These are phyloP conservation scores for Penicillium brasilianum DNA, from an alignment of 2,329 filamentous ascomycete species.

Conservation along the genomic window DNA sequence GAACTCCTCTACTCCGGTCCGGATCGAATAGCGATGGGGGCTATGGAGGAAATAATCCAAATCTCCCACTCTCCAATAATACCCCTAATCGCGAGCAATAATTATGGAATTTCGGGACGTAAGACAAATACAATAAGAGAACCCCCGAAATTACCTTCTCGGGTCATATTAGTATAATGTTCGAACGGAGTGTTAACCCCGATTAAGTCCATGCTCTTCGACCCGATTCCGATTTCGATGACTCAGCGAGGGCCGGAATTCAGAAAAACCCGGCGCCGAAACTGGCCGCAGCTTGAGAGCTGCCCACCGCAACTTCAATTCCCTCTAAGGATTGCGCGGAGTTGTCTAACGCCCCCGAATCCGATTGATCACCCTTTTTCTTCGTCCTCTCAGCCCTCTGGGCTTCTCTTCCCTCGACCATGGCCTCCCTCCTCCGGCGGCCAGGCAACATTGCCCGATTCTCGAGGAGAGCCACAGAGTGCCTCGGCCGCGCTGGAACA, in stretches of 20 bases:
- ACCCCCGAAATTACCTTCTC: not conserved
- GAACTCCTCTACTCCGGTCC: not conserved
- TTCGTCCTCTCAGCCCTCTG: constrained; percentile 36
- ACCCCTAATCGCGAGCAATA: not conserved
- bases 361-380: constrained; percentile 32
- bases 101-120: not conserved
- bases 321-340: constrained; percentile 36
- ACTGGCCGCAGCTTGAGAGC: constrained; percentile 33
- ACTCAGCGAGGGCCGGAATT: constrained; percentile 43
- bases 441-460: constrained; percentile 69
- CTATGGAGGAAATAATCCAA: not conserved
- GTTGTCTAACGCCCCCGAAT: constrained; percentile 28
- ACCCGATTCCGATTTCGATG: constrained; percentile 32
- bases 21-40: not conserved
- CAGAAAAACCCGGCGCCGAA: constrained; percentile 37
- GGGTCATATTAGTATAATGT: not conserved
- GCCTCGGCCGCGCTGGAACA: constrained; percentile 57
- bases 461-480: constrained; percentile 62
- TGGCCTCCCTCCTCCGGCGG: constrained; percentile 71
- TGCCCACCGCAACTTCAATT: constrained; percentile 29
- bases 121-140: not conserved
- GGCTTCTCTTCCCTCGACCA: constrained; percentile 52
- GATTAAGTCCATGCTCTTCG: constrained; percentile 17
- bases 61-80: not conserved
- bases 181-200: not conserved